Evolutionary conservation across 768 basidiomycete genomes (phyloP), one percentile per base, ranked within the genome.

Genomic region (Hypholoma fasciculare): DNA sequence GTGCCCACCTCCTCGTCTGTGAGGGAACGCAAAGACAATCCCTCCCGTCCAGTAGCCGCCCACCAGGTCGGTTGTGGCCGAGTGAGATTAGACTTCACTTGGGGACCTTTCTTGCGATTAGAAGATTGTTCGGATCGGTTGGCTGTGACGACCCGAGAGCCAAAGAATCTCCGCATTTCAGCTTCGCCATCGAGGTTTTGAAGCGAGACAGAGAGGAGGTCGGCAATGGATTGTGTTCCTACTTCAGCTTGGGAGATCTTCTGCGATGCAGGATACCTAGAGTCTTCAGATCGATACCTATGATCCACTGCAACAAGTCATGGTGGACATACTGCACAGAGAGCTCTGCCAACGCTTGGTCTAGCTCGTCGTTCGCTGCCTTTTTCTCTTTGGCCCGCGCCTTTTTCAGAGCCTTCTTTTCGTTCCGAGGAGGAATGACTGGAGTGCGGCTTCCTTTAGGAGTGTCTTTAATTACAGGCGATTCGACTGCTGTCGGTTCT

Each of bases 91-190:
- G 92, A 93, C 14, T 89, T 77, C 30, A 82, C 78, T 4, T 71
- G 61, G 8, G 77, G 79, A 4, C 72, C 73, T 46, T 80, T 79
- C 34, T 82, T 68, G 52, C 73, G 65, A 56, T 72, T 68, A 0
- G 69, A 54, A 3, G 78, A 69, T 3, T 75, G 67, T 14, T 47
- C 61, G 19, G 76, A 68, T 17, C 83, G 84, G 27, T 78, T 80
- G 2, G 88, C 84, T n/a, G 79, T 77, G 8, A 98, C 83, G 57
- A 97, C 95, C 66, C 88, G 91, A 17, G 92, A 83, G 1, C 96
- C 96, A 68, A 99, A 99, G 80, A 98, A 96, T 61, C 87, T 89
- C 55, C 90, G 87, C 74, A 98, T 83, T 69, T 99, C 97, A 0
- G 89, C 89, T 58, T 96, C 94, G 11, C 87, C 80, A 61, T 98